phyloP scores from a whole-genome alignment of 306 rosid genomes.

The Malus domestica region DNA sequence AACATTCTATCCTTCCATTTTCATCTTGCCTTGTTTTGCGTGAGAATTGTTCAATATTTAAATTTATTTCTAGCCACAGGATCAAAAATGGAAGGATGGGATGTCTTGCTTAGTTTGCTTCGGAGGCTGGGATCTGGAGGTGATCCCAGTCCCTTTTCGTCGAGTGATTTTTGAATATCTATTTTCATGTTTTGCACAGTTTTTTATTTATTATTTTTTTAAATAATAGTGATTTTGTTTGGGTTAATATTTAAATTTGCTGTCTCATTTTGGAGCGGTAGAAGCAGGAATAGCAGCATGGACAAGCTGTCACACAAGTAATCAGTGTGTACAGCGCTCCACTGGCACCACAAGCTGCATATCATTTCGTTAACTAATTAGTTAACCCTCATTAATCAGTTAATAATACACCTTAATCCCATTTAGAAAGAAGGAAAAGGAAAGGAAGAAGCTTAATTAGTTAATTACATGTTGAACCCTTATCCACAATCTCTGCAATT shows the following conservation, averaged over 20 bases:
- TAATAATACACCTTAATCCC: not conserved
- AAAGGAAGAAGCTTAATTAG: not conserved
- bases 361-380: not conserved
- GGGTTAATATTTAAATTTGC: constrained; percentile 6
- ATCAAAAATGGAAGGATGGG: too few species aligned
- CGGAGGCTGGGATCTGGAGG: too few species aligned
- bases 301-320: constrained; percentile 26
- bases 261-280: constrained; percentile 57
- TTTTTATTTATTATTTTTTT: too few species aligned
- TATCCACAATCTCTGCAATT: constrained; percentile 59
- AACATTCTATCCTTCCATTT: too few species aligned
- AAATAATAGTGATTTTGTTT: too few species aligned
- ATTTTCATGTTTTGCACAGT: too few species aligned
- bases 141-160: too few species aligned
- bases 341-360: constrained; percentile 54
- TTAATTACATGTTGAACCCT: constrained; percentile 57
- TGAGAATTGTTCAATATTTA: too few species aligned
- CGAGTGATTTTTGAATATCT: too few species aligned
- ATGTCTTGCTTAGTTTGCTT: too few species aligned
- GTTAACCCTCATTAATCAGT: not conserved
- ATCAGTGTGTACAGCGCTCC: constrained; percentile 49
- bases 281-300: constrained; percentile 50
- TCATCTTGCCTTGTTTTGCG: too few species aligned
- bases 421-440: not conserved
- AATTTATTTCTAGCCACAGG: too few species aligned